Percentiles rank a stretch among this genome's conserved stretches.
These are phyloP conservation scores for Monosporascus cannonballus DNA, from an alignment of 2,329 filamentous ascomycete species.

Conservation along the genomic window DNA sequence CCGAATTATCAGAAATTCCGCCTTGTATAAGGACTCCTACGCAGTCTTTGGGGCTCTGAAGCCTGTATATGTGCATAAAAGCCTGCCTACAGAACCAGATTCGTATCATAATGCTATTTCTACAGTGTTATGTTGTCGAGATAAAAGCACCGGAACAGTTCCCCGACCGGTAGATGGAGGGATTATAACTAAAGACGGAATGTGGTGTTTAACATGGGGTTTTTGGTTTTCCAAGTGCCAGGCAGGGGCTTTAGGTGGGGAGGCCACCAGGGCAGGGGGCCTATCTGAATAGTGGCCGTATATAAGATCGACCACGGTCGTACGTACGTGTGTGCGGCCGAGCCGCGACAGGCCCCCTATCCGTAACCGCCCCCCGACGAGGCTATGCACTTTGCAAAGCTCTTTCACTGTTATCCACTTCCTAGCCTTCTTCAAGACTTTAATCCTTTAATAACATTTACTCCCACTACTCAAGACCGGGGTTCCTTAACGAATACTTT, in stretches of 20 bases:
- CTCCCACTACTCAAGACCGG: no score
- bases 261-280: neutral
- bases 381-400: no score
- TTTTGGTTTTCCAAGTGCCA: neutral
- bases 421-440: no score
- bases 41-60: neutral
- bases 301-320: neutral
- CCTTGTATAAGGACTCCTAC: neutral
- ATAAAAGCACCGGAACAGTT: neutral
- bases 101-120: neutral
- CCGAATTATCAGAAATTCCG: neutral
- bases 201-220: no score
- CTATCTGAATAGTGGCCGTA: neutral
- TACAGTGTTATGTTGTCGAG: neutral
- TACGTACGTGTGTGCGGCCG: neutral
- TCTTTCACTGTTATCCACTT: no score
- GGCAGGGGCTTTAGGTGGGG: neutral
- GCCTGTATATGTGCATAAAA: neutral
- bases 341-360: neutral
- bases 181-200: neutral
- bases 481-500: no score
- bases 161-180: neutral
- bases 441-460: no score
- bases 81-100: neutral
- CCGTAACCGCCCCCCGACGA: no score